These are phyloP conservation scores for Kodamaea alishanica DNA, from an alignment of 1,139 yeast species.

Conservation along the genomic window DNA sequence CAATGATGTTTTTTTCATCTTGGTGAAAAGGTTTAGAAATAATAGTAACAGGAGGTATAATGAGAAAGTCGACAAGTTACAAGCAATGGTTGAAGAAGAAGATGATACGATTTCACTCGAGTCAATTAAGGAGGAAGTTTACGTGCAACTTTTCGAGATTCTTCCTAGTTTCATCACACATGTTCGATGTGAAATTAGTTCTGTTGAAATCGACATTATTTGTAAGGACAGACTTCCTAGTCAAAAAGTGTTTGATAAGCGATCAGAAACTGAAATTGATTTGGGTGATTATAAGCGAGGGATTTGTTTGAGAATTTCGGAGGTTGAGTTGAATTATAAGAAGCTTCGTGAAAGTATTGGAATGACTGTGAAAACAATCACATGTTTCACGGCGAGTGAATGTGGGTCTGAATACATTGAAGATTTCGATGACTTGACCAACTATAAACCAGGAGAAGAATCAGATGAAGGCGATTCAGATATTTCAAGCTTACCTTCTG, in stretches of 20 bases:
- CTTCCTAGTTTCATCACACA: constrained; percentile 30
- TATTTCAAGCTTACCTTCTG: constrained; percentile 29
- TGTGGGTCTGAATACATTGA: constrained; percentile 33
- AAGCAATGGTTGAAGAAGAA: neutral
- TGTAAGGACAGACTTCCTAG: constrained; percentile 45
- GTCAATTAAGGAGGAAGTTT: neutral
- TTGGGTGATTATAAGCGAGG: constrained; percentile 42
- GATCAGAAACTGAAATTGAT: constrained; percentile 26
- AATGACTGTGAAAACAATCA: constrained; percentile 20
- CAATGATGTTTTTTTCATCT: constrained; percentile 37
- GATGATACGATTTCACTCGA: neutral
- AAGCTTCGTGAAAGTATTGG: constrained; percentile 20
- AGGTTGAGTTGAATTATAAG: constrained; percentile 23
- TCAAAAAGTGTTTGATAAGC: constrained; percentile 25
- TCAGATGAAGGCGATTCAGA: constrained; percentile 33
- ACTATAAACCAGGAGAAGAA: constrained; percentile 8
- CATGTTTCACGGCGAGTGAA: constrained; percentile 41
- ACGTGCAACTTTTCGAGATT: constrained; percentile 19
- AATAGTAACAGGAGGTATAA: constrained; percentile 29
- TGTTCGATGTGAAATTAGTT: constrained; percentile 24
- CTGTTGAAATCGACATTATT: constrained; percentile 33
- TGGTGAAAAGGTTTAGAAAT: constrained; percentile 34
- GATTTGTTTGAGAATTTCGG: constrained; percentile 28
- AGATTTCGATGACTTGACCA: constrained; percentile 33
- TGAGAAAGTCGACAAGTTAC: constrained; percentile 8